phyloP scores from a whole-genome alignment of 2,329 filamentous ascomycete genomes.

The Beauveria varroae region DNA sequence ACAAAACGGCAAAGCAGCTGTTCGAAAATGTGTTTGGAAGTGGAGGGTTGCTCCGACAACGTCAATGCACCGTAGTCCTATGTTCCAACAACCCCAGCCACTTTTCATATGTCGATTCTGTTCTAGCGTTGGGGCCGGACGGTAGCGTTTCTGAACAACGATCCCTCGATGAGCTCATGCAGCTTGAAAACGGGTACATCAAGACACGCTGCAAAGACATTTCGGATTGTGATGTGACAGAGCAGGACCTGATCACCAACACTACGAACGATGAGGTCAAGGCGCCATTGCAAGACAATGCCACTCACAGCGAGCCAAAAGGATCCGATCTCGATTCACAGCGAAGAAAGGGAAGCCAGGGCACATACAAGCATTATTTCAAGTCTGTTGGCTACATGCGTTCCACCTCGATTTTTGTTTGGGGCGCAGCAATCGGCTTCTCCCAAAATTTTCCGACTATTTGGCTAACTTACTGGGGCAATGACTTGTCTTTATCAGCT shows the following conservation, averaged over 20 bases:
- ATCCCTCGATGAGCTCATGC: conserved; percentile 18
- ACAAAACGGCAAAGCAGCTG: conserved; percentile 21
- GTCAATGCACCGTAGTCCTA: conserved; percentile 34
- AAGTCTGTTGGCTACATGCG: conserved; percentile 17
- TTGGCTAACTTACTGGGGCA: conserved; percentile 36
- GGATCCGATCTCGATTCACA: too few relatives aligned
- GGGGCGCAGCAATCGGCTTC: conserved; percentile 20
- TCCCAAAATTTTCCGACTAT: conserved; percentile 23
- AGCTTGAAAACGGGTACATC: too few relatives aligned
- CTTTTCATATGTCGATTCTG: conserved; percentile 33
- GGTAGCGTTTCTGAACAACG: conserved; percentile 34
- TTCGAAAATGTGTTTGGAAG: conserved; percentile 12
- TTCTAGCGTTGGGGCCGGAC: conserved; percentile 35
- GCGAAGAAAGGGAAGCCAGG: too few relatives aligned
- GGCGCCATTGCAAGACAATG: too few relatives aligned
- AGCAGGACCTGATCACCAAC: too few relatives aligned
- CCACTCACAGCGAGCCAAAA: too few relatives aligned
- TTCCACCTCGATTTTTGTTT: conserved; percentile 15
- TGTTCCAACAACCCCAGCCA: conserved; percentile 26
- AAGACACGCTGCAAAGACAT: too few relatives aligned
- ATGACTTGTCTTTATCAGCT: conserved; percentile 18
- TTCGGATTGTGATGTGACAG: too few relatives aligned
- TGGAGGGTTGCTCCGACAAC: conserved; percentile 25
- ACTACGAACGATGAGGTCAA: too few relatives aligned
- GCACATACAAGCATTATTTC: conserved; percentile 27